Conservation (phyloP, 2,329 filamentous ascomycete species). For the Calonectria crousiana region DNA sequence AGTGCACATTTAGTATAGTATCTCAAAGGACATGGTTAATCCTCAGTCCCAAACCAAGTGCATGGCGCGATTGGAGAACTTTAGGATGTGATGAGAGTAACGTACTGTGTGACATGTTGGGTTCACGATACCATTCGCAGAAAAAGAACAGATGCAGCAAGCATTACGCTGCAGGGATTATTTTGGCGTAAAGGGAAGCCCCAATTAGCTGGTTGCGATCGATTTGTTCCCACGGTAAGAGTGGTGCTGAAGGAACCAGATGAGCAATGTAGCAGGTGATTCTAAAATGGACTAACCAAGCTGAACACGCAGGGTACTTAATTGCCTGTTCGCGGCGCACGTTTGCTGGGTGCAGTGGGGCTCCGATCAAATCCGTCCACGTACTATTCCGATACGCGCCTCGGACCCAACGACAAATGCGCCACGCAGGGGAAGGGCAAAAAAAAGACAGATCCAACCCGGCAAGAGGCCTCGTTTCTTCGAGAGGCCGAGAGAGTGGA, state of each 20-base stretch:
- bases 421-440: not conserved
- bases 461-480: not conserved
- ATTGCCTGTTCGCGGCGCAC: not conserved
- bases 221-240: not conserved
- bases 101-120: slow-evolving; percentile 60
- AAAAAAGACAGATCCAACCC: not conserved
- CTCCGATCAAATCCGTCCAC: slow-evolving; percentile 6
- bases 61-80: not conserved
- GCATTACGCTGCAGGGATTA: not conserved
- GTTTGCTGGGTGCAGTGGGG: not conserved
- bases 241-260: not conserved
- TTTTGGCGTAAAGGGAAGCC: no score
- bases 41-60: not conserved
- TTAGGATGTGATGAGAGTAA: slow-evolving; percentile 2
- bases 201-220: not conserved
- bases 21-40: not conserved
- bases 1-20: not conserved
- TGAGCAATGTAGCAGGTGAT: not conserved
- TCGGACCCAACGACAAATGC: not conserved
- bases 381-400: not conserved
- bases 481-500: slow-evolving; percentile 8
- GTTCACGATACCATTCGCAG: not conserved
- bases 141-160: not conserved
- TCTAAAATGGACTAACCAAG: not conserved
- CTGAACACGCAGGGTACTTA: not conserved